phyloP scores from a whole-genome alignment of 139 green algal genomes.

The Haematococcus lacustris region DNA sequence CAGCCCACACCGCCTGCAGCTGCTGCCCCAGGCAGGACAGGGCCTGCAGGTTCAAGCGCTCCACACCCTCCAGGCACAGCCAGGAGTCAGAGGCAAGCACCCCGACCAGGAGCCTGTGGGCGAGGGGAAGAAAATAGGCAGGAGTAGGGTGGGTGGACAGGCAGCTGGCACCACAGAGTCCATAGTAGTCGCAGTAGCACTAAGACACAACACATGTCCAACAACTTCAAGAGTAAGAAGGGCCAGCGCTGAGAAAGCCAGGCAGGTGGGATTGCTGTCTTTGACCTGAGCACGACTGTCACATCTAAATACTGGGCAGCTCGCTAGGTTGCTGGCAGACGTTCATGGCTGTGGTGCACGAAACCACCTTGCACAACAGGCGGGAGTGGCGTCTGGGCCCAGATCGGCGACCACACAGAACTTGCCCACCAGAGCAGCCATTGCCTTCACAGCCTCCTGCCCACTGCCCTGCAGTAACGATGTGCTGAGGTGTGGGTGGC shows the following conservation, averaged over 20 bases:
- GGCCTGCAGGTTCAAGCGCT: conserved; percentile 14
- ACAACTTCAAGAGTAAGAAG: background rate
- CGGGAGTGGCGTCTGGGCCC: background rate
- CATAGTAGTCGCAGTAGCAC: too few relatives aligned
- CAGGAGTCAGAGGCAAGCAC: conserved; percentile 8
- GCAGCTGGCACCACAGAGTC: background rate
- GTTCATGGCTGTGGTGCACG: too few relatives aligned
- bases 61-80: conserved; percentile 20
- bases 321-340: background rate
- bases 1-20: conserved; percentile 17
- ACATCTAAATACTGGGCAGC: too few relatives aligned
- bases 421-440: conserved; percentile 13
- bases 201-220: background rate
- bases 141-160: too few relatives aligned
- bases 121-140: background rate
- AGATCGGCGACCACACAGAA: background rate
- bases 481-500: too few relatives aligned
- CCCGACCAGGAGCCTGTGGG: background rate
- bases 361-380: background rate
- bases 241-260: background rate
- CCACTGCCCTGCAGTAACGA: background rate
- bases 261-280: too few relatives aligned
- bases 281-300: too few relatives aligned
- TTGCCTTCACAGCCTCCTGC: background rate
- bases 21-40: conserved; percentile 18